A percentile compares a stretch with the other conserved stretches of the same genome.
Evolutionary conservation across 2,329 filamentous ascomycete genomes (phyloP).

Genomic region (Acrodontium crateriforme): DNA sequence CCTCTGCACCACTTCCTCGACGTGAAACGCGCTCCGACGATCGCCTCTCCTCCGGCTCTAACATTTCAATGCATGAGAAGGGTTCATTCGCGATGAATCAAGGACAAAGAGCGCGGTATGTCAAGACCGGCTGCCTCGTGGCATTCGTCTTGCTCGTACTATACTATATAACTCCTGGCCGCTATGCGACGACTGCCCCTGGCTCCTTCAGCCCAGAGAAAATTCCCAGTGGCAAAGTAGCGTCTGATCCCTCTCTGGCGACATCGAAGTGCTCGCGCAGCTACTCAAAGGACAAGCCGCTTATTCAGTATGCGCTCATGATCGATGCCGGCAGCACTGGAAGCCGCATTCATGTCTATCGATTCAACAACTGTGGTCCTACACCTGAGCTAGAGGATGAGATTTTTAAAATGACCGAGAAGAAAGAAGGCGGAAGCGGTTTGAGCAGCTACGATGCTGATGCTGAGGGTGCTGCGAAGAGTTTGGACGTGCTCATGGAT

Average conservation of each 20-base stretch:
- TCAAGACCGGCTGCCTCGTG: slow-evolving; percentile 49
- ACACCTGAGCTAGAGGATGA: slow-evolving; percentile 92
- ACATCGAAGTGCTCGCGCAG: slow-evolving; percentile 70
- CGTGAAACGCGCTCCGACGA: slow-evolving; percentile 29
- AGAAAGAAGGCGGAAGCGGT: slow-evolving; percentile 61
- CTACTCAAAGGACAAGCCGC: slow-evolving; percentile 73
- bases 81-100: slow-evolving; percentile 43
- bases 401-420: slow-evolving; percentile 85
- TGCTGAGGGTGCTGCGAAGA: slow-evolving; percentile 76
- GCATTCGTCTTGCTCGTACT: slow-evolving; percentile 44
- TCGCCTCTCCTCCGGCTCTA: slow-evolving; percentile 22
- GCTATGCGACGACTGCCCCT: slow-evolving; percentile 4
- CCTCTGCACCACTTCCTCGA: slow-evolving; percentile 37
- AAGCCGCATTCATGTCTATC: slow-evolving; percentile 95
- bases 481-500: slow-evolving; percentile 75
- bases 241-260: slow-evolving; percentile 45
- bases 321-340: slow-evolving; percentile 96
- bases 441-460: slow-evolving; percentile 80
- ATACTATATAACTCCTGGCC: slow-evolving; percentile 38
- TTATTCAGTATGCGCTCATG: slow-evolving; percentile 97
- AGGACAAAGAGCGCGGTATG: slow-evolving; percentile 44
- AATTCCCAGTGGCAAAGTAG: slow-evolving; percentile 24
- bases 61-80: slow-evolving; percentile 19
- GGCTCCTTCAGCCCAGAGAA: slow-evolving; percentile 1
- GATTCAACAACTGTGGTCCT: slow-evolving; percentile 95